Evolutionary conservation across 1,139 yeast genomes (phyloP), one percentile per base, ranked within the genome.

Genomic region (Pichia sp.): DNA sequence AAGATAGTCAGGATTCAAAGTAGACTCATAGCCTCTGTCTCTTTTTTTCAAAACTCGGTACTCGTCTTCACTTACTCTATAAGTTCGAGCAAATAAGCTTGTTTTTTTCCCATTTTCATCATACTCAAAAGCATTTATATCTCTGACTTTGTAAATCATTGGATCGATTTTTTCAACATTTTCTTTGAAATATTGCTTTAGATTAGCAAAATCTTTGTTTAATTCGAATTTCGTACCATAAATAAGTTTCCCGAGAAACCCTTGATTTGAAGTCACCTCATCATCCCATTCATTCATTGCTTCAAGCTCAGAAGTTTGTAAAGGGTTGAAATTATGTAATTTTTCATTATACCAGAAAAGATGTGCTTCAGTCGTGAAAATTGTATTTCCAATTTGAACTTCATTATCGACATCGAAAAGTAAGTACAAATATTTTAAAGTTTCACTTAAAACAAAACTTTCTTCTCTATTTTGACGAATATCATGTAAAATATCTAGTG

Each of bases 341-440:
- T 51, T 41, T 3, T 58, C 47, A 44, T 63, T 62, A 43, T 72
- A 68, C 95, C 95, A 86, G 46, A 88, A 58, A 2, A 96, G 96
- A 59, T 89, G 97, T 0, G 93, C 97, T 55, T 89, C 97, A 0
- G 97, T 89, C 10, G 95, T 83, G 53, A 88, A 89, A 1, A 89
- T 68, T 62, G 82, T 71, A 52, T 79, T 81, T 34, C 76, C 74
- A 10, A 36, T 38, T 23, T 35, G 46, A 25, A 36, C 28, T 4
- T 40, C 34, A 12, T 34, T 36, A 6, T 68, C 68, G 11, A 71
- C 78, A 55, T 86, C 94, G 63, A 88, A 88, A 37, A 88, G 62
- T 25, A 88, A 61, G 53, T 80, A 88, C n/a, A 88, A 63, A 55
- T 89, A 89, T 60, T 88, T 88, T 41, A 84, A 67, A 0, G 95